A percentile compares a stretch with the other conserved stretches of the same genome.
These are phyloP conservation scores for Cladosporium sp. DNA, from an alignment of 2,329 filamentous ascomycete genomes.

Conservation along the genomic window DNA sequence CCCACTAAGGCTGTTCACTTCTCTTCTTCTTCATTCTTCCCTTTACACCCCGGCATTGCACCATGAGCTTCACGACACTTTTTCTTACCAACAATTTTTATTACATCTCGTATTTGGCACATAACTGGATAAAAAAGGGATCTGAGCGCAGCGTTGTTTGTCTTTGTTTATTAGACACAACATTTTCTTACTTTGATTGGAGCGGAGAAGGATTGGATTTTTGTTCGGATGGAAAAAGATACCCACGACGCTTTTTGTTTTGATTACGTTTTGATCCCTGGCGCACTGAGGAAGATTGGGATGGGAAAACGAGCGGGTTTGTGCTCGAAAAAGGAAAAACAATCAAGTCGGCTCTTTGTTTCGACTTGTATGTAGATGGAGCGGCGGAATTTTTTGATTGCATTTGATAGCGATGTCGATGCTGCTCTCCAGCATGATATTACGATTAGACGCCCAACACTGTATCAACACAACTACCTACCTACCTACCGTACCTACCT, in stretches of 20 bases:
- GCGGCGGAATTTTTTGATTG: conserved; percentile 1
- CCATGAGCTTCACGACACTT: conserved; percentile 9
- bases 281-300: conserved; percentile 4
- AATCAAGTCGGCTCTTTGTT: no score
- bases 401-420: conserved; percentile 2
- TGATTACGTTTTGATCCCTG: not conserved
- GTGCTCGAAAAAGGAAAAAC: not conserved
- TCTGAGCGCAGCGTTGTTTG: conserved; percentile 10
- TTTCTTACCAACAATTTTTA: conserved; percentile 3
- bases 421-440: conserved; percentile 7
- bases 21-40: not conserved
- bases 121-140: conserved; percentile 1
- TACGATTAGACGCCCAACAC: conserved; percentile 11
- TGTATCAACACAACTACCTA: conserved; percentile 11
- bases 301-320: not conserved
- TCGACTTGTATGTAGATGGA: conserved; percentile 5
- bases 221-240: conserved; percentile 4
- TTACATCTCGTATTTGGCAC: conserved; percentile 8
- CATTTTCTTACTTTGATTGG: not conserved
- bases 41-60: conserved; percentile 6
- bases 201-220: conserved; percentile 3
- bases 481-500: not conserved
- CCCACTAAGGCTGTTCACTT: conserved; percentile 1
- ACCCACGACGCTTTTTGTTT: conserved; percentile 2
- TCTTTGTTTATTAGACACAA: not conserved